Conservation (phyloP, 371 early-diverging fungal genomes). For the Nematocida homosporus region DNA sequence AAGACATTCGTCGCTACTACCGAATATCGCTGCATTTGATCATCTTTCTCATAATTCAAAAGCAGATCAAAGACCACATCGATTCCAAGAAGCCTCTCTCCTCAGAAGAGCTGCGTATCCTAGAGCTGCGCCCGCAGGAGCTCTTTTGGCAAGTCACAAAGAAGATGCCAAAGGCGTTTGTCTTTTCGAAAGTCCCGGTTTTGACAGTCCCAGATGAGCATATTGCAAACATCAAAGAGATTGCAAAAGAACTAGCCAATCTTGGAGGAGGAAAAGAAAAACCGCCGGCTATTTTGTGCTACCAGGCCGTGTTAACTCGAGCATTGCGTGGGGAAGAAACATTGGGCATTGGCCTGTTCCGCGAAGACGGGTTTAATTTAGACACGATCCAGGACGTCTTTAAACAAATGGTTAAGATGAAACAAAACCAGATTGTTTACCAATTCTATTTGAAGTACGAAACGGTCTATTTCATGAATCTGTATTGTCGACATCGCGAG, state of each 20-base stretch:
- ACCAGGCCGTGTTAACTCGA: slow-evolving; percentile 19
- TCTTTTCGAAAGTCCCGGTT: slow-evolving; percentile 11
- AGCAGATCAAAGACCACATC: slow-evolving; percentile 18
- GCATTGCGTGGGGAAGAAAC: slow-evolving; percentile 20
- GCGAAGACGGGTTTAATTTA: slow-evolving; percentile 13
- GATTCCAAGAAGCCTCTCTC: not conserved
- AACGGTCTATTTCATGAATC: slow-evolving; percentile 41
- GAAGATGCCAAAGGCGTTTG: slow-evolving; percentile 42
- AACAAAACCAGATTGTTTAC: slow-evolving; percentile 15
- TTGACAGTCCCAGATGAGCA: slow-evolving; percentile 19
- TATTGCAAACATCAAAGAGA: slow-evolving; percentile 22
- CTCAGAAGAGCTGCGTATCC: not conserved
- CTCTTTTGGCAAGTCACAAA: slow-evolving; percentile 22
- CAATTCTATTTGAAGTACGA: slow-evolving; percentile 35
- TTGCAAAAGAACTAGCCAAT: slow-evolving; percentile 4
- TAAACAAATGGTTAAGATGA: slow-evolving; percentile 10
- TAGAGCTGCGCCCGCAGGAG: slow-evolving; percentile 10
- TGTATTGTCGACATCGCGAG: slow-evolving; percentile 29
- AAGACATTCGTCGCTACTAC: slow-evolving; percentile 38
- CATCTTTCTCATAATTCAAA: slow-evolving; percentile 39
- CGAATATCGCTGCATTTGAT: slow-evolving; percentile 43
- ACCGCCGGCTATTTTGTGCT: not conserved
- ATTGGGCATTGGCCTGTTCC: not conserved
- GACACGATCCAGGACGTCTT: slow-evolving; percentile 27
- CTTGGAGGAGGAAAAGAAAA: not conserved